Base-by-base conservation (phyloP, 345 rosid genomes). In the Rubroshorea leprosula region DNA sequence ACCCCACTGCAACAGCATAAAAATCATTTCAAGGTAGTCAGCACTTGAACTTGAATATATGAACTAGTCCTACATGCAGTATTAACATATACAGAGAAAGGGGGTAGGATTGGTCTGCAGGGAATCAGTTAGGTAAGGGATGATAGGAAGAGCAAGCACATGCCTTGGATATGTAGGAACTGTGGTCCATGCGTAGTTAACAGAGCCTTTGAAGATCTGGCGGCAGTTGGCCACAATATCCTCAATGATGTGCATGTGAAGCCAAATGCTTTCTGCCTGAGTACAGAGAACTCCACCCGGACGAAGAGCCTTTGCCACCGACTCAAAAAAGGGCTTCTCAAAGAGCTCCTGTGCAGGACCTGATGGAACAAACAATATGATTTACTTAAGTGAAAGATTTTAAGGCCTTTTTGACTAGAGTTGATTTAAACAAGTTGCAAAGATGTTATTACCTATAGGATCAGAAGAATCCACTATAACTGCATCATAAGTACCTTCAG, bases 281-380 rank as follows among this genome's bases (percentile, higher is more conserved):
- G 98, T 89, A 63, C 91, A 83, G 57, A 86, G 81, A 53, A 92
- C 97, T 38, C 98, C 98, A 51, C 98, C 98, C 14, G 98, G 97
- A 57, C 97, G 89, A 65, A 92, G 95, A 67, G 97, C 98, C 76
- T 68, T 86, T 5, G 89, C 84, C 49, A 92, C 84, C 0, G 95
- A 75, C 76, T 73, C 65, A 55, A 92, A 92, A 72, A 92, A 92
- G 20, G 93, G 98, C 73, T 89, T 92, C 80, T 92, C 93, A 74
- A 92, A 92, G 29, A 92, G 89, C 75, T 89, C 98, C 58, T 92
- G 90, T 2, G 98, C 98, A 47, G 98, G 98, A 62, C 98, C 95
- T 87, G 72, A 47, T 35, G 2, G 20, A 14, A 59, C 61, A 52
- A 54, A 31, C 60, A 51, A 38, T 4, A 19, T 19, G 19, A 47